These are phyloP conservation scores for Dictyostelium brefeldianum DNA, from an alignment of 78 protist species.

Conservation along the genomic window DNA sequence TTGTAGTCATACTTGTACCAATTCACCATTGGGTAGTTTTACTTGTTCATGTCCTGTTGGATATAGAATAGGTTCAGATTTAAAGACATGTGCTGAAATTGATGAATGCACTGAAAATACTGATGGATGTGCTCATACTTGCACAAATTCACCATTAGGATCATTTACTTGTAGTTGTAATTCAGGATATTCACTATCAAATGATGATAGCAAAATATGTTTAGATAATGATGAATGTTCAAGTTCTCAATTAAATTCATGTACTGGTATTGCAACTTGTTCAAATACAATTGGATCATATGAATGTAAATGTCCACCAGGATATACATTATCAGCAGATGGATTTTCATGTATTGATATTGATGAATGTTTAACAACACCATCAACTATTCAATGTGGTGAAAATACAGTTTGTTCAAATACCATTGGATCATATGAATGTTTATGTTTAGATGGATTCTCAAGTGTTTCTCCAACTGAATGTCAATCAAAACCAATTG, in stretches of 20 bases:
- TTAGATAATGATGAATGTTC: background rate
- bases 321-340: background rate
- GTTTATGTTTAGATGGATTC: background rate
- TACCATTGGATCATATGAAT: background rate
- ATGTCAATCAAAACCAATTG: slow-evolving; percentile 18
- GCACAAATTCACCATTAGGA: background rate
- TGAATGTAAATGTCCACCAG: background rate
- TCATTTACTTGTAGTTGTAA: background rate
- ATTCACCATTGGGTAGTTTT: too few relatives aligned
- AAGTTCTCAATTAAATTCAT: too few relatives aligned
- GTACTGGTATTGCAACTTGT: background rate
- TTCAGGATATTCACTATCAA: background rate
- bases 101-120: background rate
- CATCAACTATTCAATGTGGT: background rate
- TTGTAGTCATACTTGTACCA: background rate
- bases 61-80: too few relatives aligned
- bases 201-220: background rate
- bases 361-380: background rate
- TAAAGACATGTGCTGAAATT: too few relatives aligned
- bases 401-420: slow-evolving; percentile 10
- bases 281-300: background rate
- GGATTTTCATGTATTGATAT: background rate
- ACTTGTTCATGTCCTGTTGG: too few relatives aligned
- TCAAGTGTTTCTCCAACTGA: background rate
- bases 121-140: background rate